Percentiles rank a stretch among this genome's conserved stretches.
Evolutionary conservation across 176 grass and related monocot species (phyloP).

Genomic region (Musa beccarii): DNA sequence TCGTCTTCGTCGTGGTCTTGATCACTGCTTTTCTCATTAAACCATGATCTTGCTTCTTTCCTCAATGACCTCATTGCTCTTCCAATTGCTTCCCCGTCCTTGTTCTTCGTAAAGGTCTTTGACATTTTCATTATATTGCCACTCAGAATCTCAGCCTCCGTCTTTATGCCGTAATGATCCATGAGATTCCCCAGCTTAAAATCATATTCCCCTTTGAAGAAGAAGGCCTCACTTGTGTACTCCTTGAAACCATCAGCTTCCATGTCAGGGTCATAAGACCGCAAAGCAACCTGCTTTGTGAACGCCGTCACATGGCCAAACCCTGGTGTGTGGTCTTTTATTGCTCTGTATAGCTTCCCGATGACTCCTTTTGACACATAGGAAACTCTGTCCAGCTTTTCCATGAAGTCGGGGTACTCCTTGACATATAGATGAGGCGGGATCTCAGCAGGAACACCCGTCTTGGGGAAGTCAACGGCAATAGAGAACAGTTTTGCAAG

Average conservation of each 20-base stretch:
- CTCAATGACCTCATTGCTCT: slow-evolving; percentile 51
- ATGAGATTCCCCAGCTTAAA: slow-evolving; percentile 83
- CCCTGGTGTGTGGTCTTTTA: slow-evolving; percentile 51
- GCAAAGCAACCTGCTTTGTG: slow-evolving; percentile 51
- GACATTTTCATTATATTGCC: slow-evolving; percentile 80
- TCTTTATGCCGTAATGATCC: slow-evolving; percentile 89
- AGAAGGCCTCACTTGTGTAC: slow-evolving; percentile 35
- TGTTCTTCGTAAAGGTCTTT: slow-evolving; percentile 66
- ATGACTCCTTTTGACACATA: slow-evolving; percentile 62
- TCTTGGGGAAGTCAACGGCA: slow-evolving; percentile 92
- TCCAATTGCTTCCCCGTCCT: slow-evolving; percentile 65
- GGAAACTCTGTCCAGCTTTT: slow-evolving; percentile 53
- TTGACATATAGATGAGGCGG: slow-evolving; percentile 44
- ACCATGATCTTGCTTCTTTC: slow-evolving; percentile 79
- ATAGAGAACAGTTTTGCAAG: slow-evolving; percentile 70
- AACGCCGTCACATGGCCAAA: slow-evolving; percentile 29
- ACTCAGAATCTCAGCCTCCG: slow-evolving; percentile 76
- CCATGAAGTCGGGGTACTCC: slow-evolving; percentile 97
- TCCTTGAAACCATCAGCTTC: slow-evolving; percentile 59
- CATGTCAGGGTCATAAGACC: slow-evolving; percentile 64
- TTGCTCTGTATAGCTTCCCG: slow-evolving; percentile 74
- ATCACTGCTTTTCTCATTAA: slow-evolving; percentile 34
- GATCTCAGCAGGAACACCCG: slow-evolving; percentile 64
- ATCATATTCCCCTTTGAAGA: slow-evolving; percentile 71
- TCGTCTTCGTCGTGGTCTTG: slow-evolving; percentile 15